These are phyloP conservation scores for Hypoxylon sp. DNA, from an alignment of 2,329 filamentous ascomycete species.

Conservation along the genomic window DNA sequence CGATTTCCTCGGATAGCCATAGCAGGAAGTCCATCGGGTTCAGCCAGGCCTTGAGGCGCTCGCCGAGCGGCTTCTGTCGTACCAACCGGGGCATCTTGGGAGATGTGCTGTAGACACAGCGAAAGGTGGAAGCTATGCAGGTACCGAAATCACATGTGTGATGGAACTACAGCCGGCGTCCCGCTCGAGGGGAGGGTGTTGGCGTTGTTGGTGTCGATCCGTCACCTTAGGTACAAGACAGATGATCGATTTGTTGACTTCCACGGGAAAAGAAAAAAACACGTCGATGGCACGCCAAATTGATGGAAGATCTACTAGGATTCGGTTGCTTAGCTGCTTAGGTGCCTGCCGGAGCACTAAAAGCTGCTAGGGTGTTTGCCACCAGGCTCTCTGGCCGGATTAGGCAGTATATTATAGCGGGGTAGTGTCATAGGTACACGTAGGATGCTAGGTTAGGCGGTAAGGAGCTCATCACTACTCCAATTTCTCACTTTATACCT, in stretches of 20 bases:
- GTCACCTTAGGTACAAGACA: neutral
- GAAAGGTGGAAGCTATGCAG: slow-evolving; percentile 5
- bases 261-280: slow-evolving; percentile 27
- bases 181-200: slow-evolving; percentile 13
- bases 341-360: slow-evolving; percentile 8
- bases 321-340: slow-evolving; percentile 21
- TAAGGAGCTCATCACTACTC: slow-evolving; percentile 22
- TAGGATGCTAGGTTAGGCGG: slow-evolving; percentile 18
- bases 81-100: slow-evolving; percentile 79
- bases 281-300: slow-evolving; percentile 22
- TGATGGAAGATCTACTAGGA: slow-evolving; percentile 26
- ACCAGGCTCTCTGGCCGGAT: slow-evolving; percentile 18
- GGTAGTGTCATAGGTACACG: slow-evolving; percentile 28
- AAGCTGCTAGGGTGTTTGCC: slow-evolving; percentile 8
- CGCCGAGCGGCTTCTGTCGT: slow-evolving; percentile 79
- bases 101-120: slow-evolving; percentile 19
- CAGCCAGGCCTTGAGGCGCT: slow-evolving; percentile 83
- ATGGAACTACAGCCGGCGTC: slow-evolving; percentile 11
- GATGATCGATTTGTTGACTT: slow-evolving; percentile 31
- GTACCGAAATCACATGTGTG: slow-evolving; percentile 28
- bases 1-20: slow-evolving; percentile 92
- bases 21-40: slow-evolving; percentile 91
- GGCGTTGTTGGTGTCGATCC: slow-evolving; percentile 12
- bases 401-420: slow-evolving; percentile 34
- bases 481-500: slow-evolving; percentile 8